Evolutionary conservation across 2,329 filamentous ascomycete species (phyloP), one percentile per base, ranked within the genome.

Genomic region (Falciphora oryzae): DNA sequence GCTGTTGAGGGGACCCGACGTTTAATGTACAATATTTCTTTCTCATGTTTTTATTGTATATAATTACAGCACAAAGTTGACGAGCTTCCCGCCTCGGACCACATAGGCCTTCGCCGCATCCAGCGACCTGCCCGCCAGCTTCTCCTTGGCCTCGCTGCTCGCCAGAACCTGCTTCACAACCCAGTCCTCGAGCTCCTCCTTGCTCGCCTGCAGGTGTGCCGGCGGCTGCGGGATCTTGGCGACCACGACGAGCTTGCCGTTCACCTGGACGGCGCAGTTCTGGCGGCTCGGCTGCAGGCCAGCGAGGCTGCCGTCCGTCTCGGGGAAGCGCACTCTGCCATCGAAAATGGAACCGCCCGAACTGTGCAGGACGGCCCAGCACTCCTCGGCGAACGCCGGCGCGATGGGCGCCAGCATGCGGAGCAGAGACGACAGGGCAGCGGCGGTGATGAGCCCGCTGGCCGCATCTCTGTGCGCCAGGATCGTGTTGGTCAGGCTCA

Each of bases 301-400:
- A 68, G 79, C 72, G 64, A 81, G 69, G 18, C 31, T 57, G 31
- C 79, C 81, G 67, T 89, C 85, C 3, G 78, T 72, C 0, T 68
- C 72, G 0, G 90, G 91, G 78, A 91, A 95, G 0, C 74, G 73
- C 1, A 84, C 81, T 64, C 68, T 13, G 25, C 8, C 13, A 1
- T 50, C 5, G 58, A 69, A 70, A 4, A 68, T 57, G 35, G 64
- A 50, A 2, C 68, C 69, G 1, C 70, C 61, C 0, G 69, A 67
- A 1, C 78, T 75, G 61, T 77, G 73, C 4, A 93, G 79, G 2
- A 83, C 70, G 67, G 83, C 81, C 91, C 91, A 96, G 74, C 87
- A 91, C 77, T 96, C 91, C 69, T 94, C 92, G 1, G 91, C 84
- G 66, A 95, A 86, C 0, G 90, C 91, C 0, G 93, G 93, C 0